Base-by-base conservation (phyloP, 2,329 filamentous ascomycete species). In the Sordariomycetes sp. region DNA sequence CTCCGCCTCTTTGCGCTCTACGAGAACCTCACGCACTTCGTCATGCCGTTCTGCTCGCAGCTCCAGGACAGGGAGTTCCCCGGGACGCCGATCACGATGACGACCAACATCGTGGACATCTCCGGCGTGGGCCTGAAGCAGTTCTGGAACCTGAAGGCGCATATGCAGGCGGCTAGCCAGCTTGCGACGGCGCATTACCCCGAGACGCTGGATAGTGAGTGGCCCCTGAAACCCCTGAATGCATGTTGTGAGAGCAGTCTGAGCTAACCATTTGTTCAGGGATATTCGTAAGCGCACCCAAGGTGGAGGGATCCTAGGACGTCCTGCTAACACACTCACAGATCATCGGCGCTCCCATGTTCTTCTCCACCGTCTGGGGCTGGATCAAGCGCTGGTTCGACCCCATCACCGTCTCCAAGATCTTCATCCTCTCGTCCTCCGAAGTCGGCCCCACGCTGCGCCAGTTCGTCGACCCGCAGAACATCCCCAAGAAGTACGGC, bases 371-470 rank as follows among this genome's bases (percentile, higher is more conserved):
- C 2, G 89, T 96, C 60, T 93, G 92, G 92, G 85, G 89, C 63
- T 96, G 91, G 90, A 82, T 96, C 73, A 96, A 96, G 79, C 87
- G 88, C 67, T 96, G 92, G 91, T 96, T 96, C 67, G 88, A 92
- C 74, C 92, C 92, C 7, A 90, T 91, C 61, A 97, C 93, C 37
- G 89, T 91, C 3, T 94, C 90, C 66, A 97, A 97, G 76, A 97
- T 97, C 70, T 96, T 96, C 71, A 94, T 97, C 65, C 82, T 97
- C 58, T 79, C 79, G 54, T 76, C 83, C 10, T 69, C 81, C 58
- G 90, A 96, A 71, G 87, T 95, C 57, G 81, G 86, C 64, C 76
- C 86, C 18, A 93, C 90, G 1, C 82, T 97, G 28, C 81, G 86
- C 62, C 78, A 83, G 58, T 97, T 93, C 73, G 90, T 97, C 69